Percentiles rank a stretch among this genome's conserved stretches.
Conservation (phyloP, 179 eudicot genomes). For the Gypsophila paniculata region DNA sequence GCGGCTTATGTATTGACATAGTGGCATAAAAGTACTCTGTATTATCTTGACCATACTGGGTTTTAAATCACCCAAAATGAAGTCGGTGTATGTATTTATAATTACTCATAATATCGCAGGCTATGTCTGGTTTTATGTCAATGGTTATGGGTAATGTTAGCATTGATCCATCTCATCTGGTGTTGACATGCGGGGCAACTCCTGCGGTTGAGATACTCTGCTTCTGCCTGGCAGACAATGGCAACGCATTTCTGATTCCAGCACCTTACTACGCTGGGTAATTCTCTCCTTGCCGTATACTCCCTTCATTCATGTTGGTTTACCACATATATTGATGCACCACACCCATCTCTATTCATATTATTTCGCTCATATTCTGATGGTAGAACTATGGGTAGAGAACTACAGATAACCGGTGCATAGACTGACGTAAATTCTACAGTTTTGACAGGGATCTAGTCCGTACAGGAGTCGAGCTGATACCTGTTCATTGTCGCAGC, state of each 20-base stretch:
- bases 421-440: conserved; percentile 27
- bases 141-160: conserved; percentile 49
- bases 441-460: conserved; percentile 88
- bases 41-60: background rate
- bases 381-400: background rate
- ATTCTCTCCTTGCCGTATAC: too few species aligned
- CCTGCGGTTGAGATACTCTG: conserved; percentile 79
- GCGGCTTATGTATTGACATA: background rate
- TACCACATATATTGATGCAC: too few species aligned
- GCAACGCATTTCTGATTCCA: conserved; percentile 82
- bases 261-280: conserved; percentile 94
- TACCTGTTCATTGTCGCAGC: conserved; percentile 73
- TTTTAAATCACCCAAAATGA: background rate
- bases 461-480: conserved; percentile 77
- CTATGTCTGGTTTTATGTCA: conserved; percentile 73
- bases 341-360: background rate
- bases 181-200: conserved; percentile 79
- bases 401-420: background rate
- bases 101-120: conserved; percentile 37
- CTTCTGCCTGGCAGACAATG: conserved; percentile 81
- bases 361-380: background rate
- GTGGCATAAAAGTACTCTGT: background rate
- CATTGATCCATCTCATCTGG: conserved; percentile 59
- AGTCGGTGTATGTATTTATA: background rate
- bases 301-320: too few species aligned